These are phyloP conservation scores for Euptelea pleiosperma DNA, from an alignment of 164 flowering plant species.

Conservation along the genomic window DNA sequence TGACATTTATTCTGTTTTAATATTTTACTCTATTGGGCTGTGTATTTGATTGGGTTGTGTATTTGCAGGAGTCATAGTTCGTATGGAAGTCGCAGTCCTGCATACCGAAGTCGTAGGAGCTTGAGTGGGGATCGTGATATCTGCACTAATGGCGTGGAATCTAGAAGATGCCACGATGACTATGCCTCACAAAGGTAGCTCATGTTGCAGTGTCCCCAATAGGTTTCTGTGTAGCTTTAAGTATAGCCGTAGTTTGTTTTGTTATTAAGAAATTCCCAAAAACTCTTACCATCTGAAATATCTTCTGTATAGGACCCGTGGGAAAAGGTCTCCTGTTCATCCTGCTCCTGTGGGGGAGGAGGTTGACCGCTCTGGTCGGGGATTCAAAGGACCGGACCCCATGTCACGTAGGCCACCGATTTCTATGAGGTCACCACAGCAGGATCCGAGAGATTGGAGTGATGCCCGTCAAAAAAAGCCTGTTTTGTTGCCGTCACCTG, in stretches of 20 bases:
- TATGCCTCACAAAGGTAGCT: conserved; percentile 25
- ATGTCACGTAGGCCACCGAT: conserved; percentile 26
- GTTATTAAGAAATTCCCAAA: neutral
- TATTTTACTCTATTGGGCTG: neutral
- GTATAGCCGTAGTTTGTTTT: neutral
- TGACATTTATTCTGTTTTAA: neutral
- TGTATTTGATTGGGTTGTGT: neutral
- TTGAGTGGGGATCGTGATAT: conserved; percentile 29
- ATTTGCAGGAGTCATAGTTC: conserved; percentile 31
- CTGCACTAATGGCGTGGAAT: conserved; percentile 22
- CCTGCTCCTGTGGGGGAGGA: conserved; percentile 25
- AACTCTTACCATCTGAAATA: neutral
- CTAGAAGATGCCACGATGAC: conserved; percentile 21
- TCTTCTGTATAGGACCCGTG: conserved; percentile 25
- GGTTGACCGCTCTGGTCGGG: conserved; percentile 20
- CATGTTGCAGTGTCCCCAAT: neutral
- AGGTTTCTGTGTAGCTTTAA: neutral
- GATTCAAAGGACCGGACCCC: conserved; percentile 23
- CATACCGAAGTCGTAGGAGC: conserved; percentile 22
- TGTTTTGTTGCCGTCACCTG: conserved; percentile 31
- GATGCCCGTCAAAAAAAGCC: conserved; percentile 20
- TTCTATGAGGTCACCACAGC: conserved; percentile 56
- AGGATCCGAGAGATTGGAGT: conserved; percentile 27
- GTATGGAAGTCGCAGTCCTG: conserved; percentile 21
- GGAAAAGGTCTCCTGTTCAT: conserved; percentile 35